These are phyloP conservation scores for Lolium perenne DNA, from an alignment of 176 grass and related monocot species.

Conservation along the genomic window DNA sequence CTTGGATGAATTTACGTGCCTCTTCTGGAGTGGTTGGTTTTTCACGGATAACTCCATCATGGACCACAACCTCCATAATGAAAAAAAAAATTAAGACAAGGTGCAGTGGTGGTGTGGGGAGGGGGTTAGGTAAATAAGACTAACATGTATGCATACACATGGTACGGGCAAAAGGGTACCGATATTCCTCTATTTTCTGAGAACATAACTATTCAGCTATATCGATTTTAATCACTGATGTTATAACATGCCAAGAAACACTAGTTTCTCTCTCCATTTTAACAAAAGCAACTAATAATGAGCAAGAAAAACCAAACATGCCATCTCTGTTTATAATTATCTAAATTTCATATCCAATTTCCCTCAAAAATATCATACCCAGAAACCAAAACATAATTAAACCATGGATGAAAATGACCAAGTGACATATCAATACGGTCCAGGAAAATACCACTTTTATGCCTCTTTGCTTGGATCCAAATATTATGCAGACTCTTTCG, in stretches of 20 bases:
- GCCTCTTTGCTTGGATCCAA: conserved; percentile 6
- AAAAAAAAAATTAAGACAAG: conserved; percentile 20
- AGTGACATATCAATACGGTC: neutral
- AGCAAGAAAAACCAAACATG: neutral
- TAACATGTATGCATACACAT: conserved; percentile 16
- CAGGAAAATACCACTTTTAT: neutral
- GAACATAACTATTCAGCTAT: conserved; percentile 9
- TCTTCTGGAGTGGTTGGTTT: conserved; percentile 87
- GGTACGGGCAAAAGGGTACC: no score
- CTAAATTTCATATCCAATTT: neutral
- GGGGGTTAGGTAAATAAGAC: neutral
- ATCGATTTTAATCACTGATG: conserved; percentile 15
- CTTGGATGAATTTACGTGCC: conserved; percentile 87
- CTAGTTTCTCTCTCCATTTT: neutral
- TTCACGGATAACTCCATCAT: conserved; percentile 95
- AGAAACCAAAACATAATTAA: conserved; percentile 9
- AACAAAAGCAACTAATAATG: neutral
- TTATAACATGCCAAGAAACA: neutral
- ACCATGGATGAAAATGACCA: neutral
- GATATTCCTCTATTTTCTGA: neutral
- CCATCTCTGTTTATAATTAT: neutral
- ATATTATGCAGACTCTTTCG: conserved; percentile 1
- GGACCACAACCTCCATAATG: conserved; percentile 78
- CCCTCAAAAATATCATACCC: neutral
- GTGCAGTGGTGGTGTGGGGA: neutral